Evolutionary conservation across 202 grass and related monocot species (phyloP), one percentile per base, ranked within the genome.

Genomic region (Eragrostis tef): DNA sequence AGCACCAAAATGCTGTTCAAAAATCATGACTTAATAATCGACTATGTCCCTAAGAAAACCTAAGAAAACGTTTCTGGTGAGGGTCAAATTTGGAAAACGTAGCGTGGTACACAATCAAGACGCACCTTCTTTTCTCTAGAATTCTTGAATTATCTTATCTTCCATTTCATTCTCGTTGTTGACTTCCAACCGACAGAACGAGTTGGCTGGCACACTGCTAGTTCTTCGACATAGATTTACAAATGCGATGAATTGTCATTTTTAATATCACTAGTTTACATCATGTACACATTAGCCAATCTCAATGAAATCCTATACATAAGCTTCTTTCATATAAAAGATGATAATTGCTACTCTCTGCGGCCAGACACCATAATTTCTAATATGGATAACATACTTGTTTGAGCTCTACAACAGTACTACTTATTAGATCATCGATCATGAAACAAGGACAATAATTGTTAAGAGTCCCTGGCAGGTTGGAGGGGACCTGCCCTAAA

Each of bases 371-470:
- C 29, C 14, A 48, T 57, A 69, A 69, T 15, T 26, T 13, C 7
- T 26, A 7, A 43, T 44, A 4, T 27, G 21, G 39, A 62, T 47
- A 62, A 19, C 14, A 71, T 31, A 10, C 7, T 54, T 69, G 5
- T 69, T 31, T 44, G 20, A 57, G 20, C 31, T 68, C 1, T 31
- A 31, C 29, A 2, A 31, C 29, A 31, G 29, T 31, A 31, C 29
- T 31, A 31, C 29, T 31, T 31, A 3, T 31, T 53, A 64, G 64
- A 43, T 39, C 77, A 44, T 19, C 19, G 48, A 75, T n/a, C n/a
- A n/a, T 8, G 71, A 15, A 26, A 36, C 45, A 19, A 69, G 78
- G 51, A 76, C 63, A 70, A 81, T 81, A 81, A 70, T 81, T 75
- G 85, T 29, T 52, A 22, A 47, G 11, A 69, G n/a, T 41, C n/a